Evolutionary conservation across 352 stramenopile genomes (phyloP).

Genomic region (Aphanomyces invadans): DNA sequence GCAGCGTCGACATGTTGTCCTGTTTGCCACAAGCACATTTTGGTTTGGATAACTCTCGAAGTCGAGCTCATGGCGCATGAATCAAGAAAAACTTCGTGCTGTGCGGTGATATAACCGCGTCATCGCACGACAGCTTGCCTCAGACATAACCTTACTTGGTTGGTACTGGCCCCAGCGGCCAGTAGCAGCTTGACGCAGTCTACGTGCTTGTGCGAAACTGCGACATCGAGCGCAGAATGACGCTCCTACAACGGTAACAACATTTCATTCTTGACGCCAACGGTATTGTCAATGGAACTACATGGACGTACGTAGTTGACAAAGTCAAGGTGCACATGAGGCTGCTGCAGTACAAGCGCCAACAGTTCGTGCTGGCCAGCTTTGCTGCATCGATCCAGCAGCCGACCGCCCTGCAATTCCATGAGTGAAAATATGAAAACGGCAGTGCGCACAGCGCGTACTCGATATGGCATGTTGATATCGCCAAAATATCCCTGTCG

Average conservation of each 20-base stretch:
- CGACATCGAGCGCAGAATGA: not conserved
- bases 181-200: not conserved
- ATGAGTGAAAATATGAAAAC: not conserved
- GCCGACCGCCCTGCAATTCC: not conserved
- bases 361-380: not conserved
- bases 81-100: too few species aligned
- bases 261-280: too few species aligned
- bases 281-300: too few species aligned
- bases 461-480: conserved; percentile 11
- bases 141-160: too few species aligned
- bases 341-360: not conserved
- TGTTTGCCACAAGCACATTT: too few species aligned
- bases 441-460: not conserved
- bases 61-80: too few species aligned
- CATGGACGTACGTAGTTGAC: not conserved
- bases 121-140: too few species aligned
- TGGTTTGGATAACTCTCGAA: too few species aligned
- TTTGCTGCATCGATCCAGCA: not conserved
- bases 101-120: too few species aligned
- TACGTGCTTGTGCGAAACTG: not conserved
- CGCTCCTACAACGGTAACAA: not conserved
- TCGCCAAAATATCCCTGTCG: not conserved
- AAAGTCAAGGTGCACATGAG: not conserved
- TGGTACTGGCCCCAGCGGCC: not conserved
- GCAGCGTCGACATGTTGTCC: not conserved